Evolutionary conservation across 1,139 yeast species (phyloP), one percentile per base, ranked within the genome.

Genomic region (Geotrichum europaeum): DNA sequence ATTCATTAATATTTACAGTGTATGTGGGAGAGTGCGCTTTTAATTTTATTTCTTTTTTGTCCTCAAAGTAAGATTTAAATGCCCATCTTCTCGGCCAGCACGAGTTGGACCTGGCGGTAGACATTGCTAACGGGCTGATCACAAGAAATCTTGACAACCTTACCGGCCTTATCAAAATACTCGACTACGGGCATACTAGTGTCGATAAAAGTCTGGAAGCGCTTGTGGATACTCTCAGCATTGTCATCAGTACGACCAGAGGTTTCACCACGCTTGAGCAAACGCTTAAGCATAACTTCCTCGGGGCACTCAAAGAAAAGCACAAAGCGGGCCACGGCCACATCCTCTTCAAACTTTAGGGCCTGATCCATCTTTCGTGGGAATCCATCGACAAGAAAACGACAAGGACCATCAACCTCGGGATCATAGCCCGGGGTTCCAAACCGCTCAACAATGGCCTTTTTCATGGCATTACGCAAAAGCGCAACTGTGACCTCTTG

Each of bases 301-400:
- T 94, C 98, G 4, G 97, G 96, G 74, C 99, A 94, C 68, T 92
- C 96, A 72, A 94, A 94, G 79, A 89, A 94, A 63, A 94, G 79
- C 1, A 96, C 88, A 75, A 57, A 62, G 6, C 62, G 51, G 34
- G 71, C 69, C 7, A 70, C 83, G 55, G 89, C 92, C 56, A 94
- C 84, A 64, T 84, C 80, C 60, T 87, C 83, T 76, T 94, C 99
- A 73, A 94, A 94, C 43, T 94, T 88, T 56, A 88, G 65, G 0
- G 98, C 98, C 77, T 94, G 99, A 76, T 94, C 99, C 97, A 94
- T 92, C 74, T 92, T 90, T 73, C 99, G 83, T 50, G 99, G 99
- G 82, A 94, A 94, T 1, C 99, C 99, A 73, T 94, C 99, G 60
- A 94, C 84, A 69, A 94, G 78, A 73, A 92, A 94, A 65, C 80